Evolutionary conservation across 352 stramenopile genomes (phyloP).

Genomic region (Globisporangium iwayamae): DNA sequence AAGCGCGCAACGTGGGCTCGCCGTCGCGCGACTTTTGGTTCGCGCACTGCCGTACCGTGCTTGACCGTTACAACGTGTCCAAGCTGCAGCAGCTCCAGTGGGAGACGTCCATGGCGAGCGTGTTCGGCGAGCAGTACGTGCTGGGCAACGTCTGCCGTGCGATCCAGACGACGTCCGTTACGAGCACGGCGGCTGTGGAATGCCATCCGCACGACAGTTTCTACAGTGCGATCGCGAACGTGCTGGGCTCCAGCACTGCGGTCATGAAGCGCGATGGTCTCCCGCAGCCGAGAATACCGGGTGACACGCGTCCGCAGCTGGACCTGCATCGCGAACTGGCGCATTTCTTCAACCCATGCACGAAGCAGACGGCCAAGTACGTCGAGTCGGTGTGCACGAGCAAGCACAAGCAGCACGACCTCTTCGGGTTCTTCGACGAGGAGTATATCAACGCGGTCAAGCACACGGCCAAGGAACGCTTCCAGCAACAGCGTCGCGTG

Average conservation of each 20-base stretch:
- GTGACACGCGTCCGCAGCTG: constrained; percentile 15
- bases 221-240: constrained; percentile 19
- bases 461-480: constrained; percentile 51
- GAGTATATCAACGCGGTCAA: constrained; percentile 62
- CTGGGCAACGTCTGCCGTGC: constrained; percentile 43
- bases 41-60: constrained; percentile 51
- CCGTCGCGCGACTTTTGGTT: constrained; percentile 73
- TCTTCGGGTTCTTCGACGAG: constrained; percentile 71
- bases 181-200: not conserved
- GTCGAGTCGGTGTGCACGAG: constrained; percentile 27
- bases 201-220: constrained; percentile 17
- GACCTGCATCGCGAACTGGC: constrained; percentile 41
- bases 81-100: constrained; percentile 72
- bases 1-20: constrained; percentile 45
- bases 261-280: constrained; percentile 12
- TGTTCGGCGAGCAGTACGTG: constrained; percentile 64
- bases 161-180: constrained; percentile 11
- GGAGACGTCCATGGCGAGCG: constrained; percentile 61
- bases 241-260: constrained; percentile 17
- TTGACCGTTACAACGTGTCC: constrained; percentile 62
- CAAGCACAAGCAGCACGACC: constrained; percentile 28
- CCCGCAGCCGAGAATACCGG: constrained; percentile 6
- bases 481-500: constrained; percentile 41
- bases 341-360: constrained; percentile 43
- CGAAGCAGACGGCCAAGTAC: constrained; percentile 34